Conservation (phyloP, 176 grass and related monocot species). For the Elaeis guineensis region DNA sequence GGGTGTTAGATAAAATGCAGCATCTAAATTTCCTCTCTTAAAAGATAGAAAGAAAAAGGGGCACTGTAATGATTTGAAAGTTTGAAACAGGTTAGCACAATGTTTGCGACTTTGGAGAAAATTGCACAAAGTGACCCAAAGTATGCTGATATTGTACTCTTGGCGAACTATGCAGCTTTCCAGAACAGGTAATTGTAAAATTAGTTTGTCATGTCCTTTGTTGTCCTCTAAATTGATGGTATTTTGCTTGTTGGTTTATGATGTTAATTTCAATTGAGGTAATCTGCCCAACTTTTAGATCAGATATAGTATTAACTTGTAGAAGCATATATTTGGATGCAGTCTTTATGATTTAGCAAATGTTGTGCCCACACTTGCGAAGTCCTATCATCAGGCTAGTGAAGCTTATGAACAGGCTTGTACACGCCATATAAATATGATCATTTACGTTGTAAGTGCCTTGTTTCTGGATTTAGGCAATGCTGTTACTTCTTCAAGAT, state of each 20-base stretch:
- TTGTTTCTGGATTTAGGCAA: conserved; percentile 10
- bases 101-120: conserved; percentile 92
- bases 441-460: conserved; percentile 84
- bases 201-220: background rate
- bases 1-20: too few species aligned
- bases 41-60: too few species aligned
- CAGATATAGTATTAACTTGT: background rate
- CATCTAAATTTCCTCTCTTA: too few species aligned
- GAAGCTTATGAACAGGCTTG: conserved; percentile 93
- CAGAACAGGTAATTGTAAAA: conserved; percentile 67
- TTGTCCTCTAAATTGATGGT: too few species aligned
- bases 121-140: conserved; percentile 82
- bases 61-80: conserved; percentile 7
- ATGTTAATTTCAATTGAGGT: too few species aligned
- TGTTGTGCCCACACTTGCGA: conserved; percentile 74
- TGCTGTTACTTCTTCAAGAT: background rate
- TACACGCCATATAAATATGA: conserved; percentile 73
- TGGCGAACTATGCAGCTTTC: conserved; percentile 96
- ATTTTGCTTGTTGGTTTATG: too few species aligned
- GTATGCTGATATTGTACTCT: conserved; percentile 70
- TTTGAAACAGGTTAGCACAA: conserved; percentile 65
- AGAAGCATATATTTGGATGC: conserved; percentile 24
- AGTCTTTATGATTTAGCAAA: conserved; percentile 97
- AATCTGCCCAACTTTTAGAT: conserved; percentile 9
- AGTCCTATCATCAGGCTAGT: conserved; percentile 82